These are phyloP conservation scores for Naegleria fowleri DNA, from an alignment of 208 protist species.

Conservation along the genomic window DNA sequence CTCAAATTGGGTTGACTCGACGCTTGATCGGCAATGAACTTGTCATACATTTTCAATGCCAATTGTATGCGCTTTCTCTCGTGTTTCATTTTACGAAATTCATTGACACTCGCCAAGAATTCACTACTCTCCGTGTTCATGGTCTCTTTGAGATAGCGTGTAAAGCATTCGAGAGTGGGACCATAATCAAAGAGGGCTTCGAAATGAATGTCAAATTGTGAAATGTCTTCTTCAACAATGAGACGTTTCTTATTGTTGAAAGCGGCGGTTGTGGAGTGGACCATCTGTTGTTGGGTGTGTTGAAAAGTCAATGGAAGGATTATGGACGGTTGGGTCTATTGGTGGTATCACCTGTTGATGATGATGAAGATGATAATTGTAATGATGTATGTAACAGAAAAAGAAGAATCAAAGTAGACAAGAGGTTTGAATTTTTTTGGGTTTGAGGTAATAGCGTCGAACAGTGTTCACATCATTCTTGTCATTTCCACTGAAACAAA, in stretches of 20 bases:
- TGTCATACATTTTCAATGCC: not conserved
- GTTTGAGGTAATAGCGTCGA: too few relatives aligned
- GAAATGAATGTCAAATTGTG: not conserved
- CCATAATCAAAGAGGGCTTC: not conserved
- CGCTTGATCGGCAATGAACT: not conserved
- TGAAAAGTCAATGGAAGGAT: too few relatives aligned
- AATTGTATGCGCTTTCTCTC: not conserved
- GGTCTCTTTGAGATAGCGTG: not conserved
- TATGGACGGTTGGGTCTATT: too few relatives aligned
- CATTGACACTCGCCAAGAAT: not conserved
- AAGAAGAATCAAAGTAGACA: too few relatives aligned
- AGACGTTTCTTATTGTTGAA: not conserved
- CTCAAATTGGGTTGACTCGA: not conserved
- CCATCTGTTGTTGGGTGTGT: too few relatives aligned
- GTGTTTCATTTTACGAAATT: not conserved
- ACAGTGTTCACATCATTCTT: too few relatives aligned
- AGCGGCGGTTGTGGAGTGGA: too few relatives aligned
- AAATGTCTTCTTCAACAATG: not conserved
- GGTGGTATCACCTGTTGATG: too few relatives aligned
- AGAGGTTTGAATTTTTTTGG: too few relatives aligned
- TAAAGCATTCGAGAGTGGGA: not conserved
- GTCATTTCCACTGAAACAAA: too few relatives aligned
- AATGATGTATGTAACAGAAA: too few relatives aligned
- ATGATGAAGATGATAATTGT: too few relatives aligned
- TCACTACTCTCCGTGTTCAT: not conserved